Evolutionary conservation across 148 eudicot species (phyloP).

Genomic region (Camellia japonica): DNA sequence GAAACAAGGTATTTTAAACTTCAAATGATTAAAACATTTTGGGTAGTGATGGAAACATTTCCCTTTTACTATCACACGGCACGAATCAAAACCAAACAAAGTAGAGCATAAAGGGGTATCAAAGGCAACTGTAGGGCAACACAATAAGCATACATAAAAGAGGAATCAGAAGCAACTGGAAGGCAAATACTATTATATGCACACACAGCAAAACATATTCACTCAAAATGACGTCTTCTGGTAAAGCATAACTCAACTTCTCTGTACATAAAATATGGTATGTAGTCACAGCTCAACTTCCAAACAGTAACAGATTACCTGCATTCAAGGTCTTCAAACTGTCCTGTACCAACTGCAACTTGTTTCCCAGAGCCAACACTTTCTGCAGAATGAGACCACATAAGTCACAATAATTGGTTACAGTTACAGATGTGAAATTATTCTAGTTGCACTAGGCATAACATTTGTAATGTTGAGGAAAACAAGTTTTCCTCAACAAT

Average conservation of each 20-base stretch:
- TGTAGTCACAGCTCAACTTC: neutral
- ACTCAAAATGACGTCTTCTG: neutral
- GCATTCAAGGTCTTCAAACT: conserved; percentile 71
- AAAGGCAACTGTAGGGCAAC: neutral
- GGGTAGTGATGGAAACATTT: neutral
- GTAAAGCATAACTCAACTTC: neutral
- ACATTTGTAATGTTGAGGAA: neutral
- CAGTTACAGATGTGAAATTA: neutral
- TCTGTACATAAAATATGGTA: neutral
- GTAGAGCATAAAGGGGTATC: neutral
- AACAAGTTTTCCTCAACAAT: neutral
- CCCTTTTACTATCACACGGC: neutral
- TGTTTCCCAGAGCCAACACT: conserved; percentile 51
- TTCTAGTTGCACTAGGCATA: neutral
- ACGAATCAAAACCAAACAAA: neutral
- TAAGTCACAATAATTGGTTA: neutral
- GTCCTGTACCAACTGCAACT: conserved; percentile 72
- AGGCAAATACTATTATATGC: neutral
- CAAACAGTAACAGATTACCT: conserved; percentile 45
- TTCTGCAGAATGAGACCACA: conserved; percentile 29
- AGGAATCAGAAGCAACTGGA: neutral
- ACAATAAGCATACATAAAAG: neutral
- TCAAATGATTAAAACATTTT: neutral
- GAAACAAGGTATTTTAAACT: neutral
- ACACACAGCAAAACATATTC: neutral